Percentiles rank a stretch among this genome's conserved stretches.
Evolutionary conservation across 495 filamentous ascomycete species (phyloP).

Genomic region (Annulohypoxylon maeteangense): DNA sequence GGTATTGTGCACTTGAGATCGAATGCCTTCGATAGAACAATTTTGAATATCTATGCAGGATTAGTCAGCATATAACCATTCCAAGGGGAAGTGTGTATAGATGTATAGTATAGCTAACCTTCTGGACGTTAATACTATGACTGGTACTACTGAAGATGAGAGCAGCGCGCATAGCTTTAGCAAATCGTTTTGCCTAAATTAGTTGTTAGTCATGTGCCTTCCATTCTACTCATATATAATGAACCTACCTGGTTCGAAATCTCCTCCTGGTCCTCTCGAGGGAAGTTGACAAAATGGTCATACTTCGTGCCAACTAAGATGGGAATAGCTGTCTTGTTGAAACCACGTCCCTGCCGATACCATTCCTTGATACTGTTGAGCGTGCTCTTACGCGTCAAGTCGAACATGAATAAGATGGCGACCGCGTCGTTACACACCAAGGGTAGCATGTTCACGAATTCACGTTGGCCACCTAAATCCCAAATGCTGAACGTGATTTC

Average conservation of each 20-base stretch:
- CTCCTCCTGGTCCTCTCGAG: conserved; percentile 95
- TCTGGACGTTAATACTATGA: conserved; percentile 99
- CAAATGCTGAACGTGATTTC: conserved; percentile 99
- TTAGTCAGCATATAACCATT: conserved; percentile 27
- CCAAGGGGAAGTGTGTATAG: background rate
- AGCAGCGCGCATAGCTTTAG: conserved; percentile 96
- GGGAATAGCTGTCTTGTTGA: conserved; percentile 99
- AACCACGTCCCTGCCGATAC: conserved; percentile 97
- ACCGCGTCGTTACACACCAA: conserved; percentile 99
- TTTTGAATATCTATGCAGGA: conserved; percentile 90
- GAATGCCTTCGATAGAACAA: conserved; percentile 97
- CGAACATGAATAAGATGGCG: conserved; percentile 99
- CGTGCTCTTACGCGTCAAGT: conserved; percentile 96
- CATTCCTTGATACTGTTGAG: conserved; percentile 99
- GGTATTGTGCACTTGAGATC: conserved; percentile 99
- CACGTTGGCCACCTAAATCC: conserved; percentile 97
- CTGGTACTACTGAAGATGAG: conserved; percentile 98
- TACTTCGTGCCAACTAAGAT: conserved; percentile 98
- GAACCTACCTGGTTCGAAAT: conserved; percentile 86
- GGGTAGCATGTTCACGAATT: conserved; percentile 99
- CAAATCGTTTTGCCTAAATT: conserved; percentile 87
- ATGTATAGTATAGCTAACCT: conserved; percentile 66
- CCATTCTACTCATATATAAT: background rate
- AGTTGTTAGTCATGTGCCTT: conserved; percentile 25
- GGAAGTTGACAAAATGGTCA: conserved; percentile 98